A percentile compares a stretch with the other conserved stretches of the same genome.
Conservation (phyloP, 2,329 filamentous ascomycete genomes). For the Drechslerella stenobrocha region DNA sequence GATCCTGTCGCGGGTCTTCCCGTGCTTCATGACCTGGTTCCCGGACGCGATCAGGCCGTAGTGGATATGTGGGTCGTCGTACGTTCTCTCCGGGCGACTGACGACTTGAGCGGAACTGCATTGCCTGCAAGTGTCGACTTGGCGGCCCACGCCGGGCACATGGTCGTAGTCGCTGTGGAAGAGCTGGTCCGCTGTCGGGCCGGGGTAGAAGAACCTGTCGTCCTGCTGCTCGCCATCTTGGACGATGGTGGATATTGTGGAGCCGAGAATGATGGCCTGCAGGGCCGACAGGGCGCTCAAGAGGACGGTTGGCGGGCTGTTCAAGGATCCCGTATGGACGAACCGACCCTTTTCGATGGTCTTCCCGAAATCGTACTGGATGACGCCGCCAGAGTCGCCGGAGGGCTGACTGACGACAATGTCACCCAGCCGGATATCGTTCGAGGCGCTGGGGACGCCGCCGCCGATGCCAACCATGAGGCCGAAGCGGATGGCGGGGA, state of each 20-base stretch:
- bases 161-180: constrained; percentile 25
- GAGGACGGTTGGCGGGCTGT: constrained; percentile 15
- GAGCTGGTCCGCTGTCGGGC: constrained; percentile 5
- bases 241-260: not conserved
- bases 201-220: not conserved
- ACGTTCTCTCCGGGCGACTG: not conserved
- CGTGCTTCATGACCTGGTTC: constrained; percentile 26
- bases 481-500: constrained; percentile 12
- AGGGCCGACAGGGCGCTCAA: constrained; percentile 8
- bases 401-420: constrained; percentile 24
- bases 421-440: constrained; percentile 29
- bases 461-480: constrained; percentile 36
- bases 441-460: constrained; percentile 4
- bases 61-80: not conserved
- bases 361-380: constrained; percentile 38
- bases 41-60: constrained; percentile 26
- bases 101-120: constrained; percentile 1
- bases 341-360: not conserved
- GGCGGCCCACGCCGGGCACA: too few relatives aligned
- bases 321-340: not conserved
- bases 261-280: not conserved
- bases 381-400: not conserved
- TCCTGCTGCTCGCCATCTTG: not conserved
- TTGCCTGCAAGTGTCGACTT: not conserved
- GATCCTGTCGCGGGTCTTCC: not conserved